Evolutionary conservation across 2,329 filamentous ascomycete genomes (phyloP).

Genomic region (Blumeria graminis): DNA sequence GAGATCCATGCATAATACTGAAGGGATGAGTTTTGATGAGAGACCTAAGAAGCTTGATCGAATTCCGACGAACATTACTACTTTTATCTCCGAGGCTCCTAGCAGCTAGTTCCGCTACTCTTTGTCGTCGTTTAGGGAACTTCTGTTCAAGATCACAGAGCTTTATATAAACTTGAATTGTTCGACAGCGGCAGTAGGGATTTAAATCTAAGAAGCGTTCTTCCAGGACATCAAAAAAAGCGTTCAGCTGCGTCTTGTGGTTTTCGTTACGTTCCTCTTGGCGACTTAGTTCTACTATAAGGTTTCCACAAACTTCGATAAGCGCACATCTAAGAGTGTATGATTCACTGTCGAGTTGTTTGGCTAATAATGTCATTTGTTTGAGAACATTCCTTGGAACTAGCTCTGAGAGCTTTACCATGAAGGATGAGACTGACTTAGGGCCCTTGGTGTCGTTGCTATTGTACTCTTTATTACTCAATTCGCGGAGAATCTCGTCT

Average conservation of each 20-base stretch:
- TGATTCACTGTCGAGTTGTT: constrained; percentile 90
- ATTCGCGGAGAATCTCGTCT: constrained; percentile 77
- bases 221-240: constrained; percentile 90
- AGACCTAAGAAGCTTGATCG: constrained; percentile 72
- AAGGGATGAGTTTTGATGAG: constrained; percentile 91
- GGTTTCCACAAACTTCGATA: constrained; percentile 91
- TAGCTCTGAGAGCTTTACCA: constrained; percentile 79
- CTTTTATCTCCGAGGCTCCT: constrained; percentile 92
- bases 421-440: constrained; percentile 86
- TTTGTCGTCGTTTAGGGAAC: constrained; percentile 76
- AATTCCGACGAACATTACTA: constrained; percentile 86
- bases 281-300: constrained; percentile 73
- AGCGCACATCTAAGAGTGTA: constrained; percentile 83
- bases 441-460: constrained; percentile 87
- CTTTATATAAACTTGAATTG: constrained; percentile 80
- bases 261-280: constrained; percentile 81
- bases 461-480: constrained; percentile 96
- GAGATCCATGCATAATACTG: constrained; percentile 69
- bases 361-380: constrained; percentile 87
- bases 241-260: constrained; percentile 82
- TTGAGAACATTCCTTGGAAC: constrained; percentile 83
- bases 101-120: constrained; percentile 64
- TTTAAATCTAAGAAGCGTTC: constrained; percentile 93
- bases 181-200: constrained; percentile 77
- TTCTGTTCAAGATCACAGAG: constrained; percentile 91